Evolutionary conservation across 306 rosid species (phyloP), one percentile per base, ranked within the genome.

Genomic region (Trifolium dubium): DNA sequence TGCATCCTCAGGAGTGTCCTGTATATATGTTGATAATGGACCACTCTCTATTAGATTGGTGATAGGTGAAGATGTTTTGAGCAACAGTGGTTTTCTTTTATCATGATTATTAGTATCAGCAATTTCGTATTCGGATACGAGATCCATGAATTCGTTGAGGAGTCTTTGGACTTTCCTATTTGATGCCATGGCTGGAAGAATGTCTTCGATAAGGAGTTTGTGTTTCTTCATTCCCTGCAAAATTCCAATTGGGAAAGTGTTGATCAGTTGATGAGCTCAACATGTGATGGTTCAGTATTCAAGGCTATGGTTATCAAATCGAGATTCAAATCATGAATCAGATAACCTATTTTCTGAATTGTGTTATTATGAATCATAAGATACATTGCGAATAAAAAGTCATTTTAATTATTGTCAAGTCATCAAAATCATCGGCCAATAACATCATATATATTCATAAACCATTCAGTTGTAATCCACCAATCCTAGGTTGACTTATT

Each of bases 101-200:
- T 77, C 81, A 28, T 77, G 77, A 62, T 84, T 85, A 32, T 84
- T 85, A 32, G 63, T 54, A 70, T 92, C 98, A 7, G 65, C 60
- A 10, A 77, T 86, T 73, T 80, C 93, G 15, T 90, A 92, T 78
- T 95, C 98, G 1, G 92, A 95, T 51, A 95, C 87, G 17, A 92
- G 88, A 84, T 95, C 96, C 96, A 92, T 87, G 84, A 92, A 95
- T 80, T 95, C 99, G 19, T 92, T 95, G 56, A 95, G 98, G 80
- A 95, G 67, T 44, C 99, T 84, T 86, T 95, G 99, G 56, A 95
- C 97, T 84, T 95, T 92, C 82, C 99, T 86, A 83, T 95, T 95
- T 19, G 99, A 89, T 64, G 99, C 99, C 93, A 95, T 87, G 35
- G 99, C 90, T 7, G 99, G 99, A 87, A 95, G 98, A 81, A 95